Evolutionary conservation across 345 rosid genomes (phyloP).

Genomic region (Eucalyptus cloeziana): DNA sequence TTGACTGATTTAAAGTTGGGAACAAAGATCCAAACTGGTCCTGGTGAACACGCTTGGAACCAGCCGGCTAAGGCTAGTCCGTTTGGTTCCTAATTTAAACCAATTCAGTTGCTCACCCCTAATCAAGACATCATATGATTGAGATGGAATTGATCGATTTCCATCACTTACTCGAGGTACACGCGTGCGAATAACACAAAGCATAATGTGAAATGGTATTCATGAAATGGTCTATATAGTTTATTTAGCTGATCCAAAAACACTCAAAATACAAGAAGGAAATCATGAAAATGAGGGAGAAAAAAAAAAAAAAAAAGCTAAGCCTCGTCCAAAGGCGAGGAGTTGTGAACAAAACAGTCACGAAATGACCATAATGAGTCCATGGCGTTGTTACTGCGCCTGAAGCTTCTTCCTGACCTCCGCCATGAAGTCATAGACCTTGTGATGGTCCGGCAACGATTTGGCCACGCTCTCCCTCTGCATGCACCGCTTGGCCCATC

Average conservation of each 20-base stretch:
- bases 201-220: not conserved
- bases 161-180: not conserved
- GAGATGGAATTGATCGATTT: not conserved
- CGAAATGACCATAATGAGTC: not conserved
- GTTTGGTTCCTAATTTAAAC: too few relatives aligned
- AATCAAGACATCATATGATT: too few relatives aligned
- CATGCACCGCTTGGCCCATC: not conserved
- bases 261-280: not conserved
- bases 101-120: too few relatives aligned
- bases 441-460: not conserved
- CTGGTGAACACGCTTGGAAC: too few relatives aligned
- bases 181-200: rapidly evolving
- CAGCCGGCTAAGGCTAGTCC: too few relatives aligned
- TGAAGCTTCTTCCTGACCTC: not conserved
- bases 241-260: not conserved
- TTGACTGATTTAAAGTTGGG: too few relatives aligned
- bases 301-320: not conserved
- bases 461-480: not conserved
- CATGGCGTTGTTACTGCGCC: not conserved
- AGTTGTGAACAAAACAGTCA: not conserved
- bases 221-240: not conserved
- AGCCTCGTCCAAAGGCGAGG: not conserved
- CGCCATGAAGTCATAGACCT: not conserved
- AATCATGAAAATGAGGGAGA: not conserved
- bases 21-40: too few relatives aligned